A percentile compares a stretch with the other conserved stretches of the same genome.
phyloP scores from a whole-genome alignment of 2,329 filamentous ascomycete genomes.

The Cercospora sojina region DNA sequence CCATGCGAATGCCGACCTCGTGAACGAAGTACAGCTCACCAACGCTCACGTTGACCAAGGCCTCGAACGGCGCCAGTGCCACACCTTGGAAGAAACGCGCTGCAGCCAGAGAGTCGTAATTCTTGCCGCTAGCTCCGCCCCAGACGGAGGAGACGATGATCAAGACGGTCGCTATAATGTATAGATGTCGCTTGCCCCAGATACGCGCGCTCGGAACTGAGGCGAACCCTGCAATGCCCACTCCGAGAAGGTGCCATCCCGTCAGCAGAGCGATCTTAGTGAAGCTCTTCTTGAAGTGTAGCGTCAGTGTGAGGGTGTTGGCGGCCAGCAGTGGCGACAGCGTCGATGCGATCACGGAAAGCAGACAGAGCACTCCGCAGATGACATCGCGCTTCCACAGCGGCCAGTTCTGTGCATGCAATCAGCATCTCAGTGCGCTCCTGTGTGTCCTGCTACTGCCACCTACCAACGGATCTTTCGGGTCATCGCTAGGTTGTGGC shows the following conservation, averaged over 20 bases:
- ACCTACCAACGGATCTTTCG: slow-evolving; percentile 76
- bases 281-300: slow-evolving; percentile 63
- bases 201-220: slow-evolving; percentile 85
- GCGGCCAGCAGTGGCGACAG: slow-evolving; percentile 85
- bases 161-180: slow-evolving; percentile 72
- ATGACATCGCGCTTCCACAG: slow-evolving; percentile 82
- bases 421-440: not conserved
- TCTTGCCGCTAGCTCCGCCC: slow-evolving; percentile 67
- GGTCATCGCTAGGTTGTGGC: slow-evolving; percentile 86
- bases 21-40: slow-evolving; percentile 91
- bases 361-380: slow-evolving; percentile 72
- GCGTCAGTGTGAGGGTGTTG: slow-evolving; percentile 75
- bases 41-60: slow-evolving; percentile 81
- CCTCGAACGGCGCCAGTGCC: slow-evolving; percentile 84
- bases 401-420: slow-evolving; percentile 67
- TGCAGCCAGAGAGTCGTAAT: slow-evolving; percentile 71
- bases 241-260: slow-evolving; percentile 81
- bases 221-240: slow-evolving; percentile 76
- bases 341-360: slow-evolving; percentile 78
- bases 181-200: slow-evolving; percentile 90
- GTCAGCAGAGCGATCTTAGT: slow-evolving; percentile 79
- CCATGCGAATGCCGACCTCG: slow-evolving; percentile 80
- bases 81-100: slow-evolving; percentile 84
- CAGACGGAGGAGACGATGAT: slow-evolving; percentile 73
- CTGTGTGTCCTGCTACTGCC: slow-evolving; percentile 28